Evolutionary conservation across 768 basidiomycete genomes (phyloP), one percentile per base, ranked within the genome.

Genomic region (Rhodotorula graminis): DNA sequence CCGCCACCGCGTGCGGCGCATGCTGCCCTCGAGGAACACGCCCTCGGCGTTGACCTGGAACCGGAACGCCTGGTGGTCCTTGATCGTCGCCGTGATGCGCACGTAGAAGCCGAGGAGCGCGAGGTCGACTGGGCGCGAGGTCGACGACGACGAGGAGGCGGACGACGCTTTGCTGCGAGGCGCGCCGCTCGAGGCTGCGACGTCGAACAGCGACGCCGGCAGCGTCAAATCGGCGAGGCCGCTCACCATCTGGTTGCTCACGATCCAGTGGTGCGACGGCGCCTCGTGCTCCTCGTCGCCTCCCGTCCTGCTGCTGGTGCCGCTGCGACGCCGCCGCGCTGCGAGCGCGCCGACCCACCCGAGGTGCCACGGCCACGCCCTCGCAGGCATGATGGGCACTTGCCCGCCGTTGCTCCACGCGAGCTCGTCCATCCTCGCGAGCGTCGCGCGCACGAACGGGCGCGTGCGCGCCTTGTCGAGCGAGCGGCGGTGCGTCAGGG

Each of bases 21-120:
- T 58, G 37, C 37, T 23, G 3, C 57, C 57, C 37, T 58, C 40
- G 33, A 59, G 19, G 40, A 42, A 62, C 10, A 40, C 1, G n/a
- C 56, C 64, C 44, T 25, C 19, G 27, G 19, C 21, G 27, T n/a
- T 49, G 42, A 12, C 3, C 64, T 65, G 64, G 8, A 58, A 31
- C 55, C 33, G 27, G n/a, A 33, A 21, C 21, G 42, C n/a, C 37
- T 23, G 29, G 56, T 47, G 29, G n/a, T 37, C 21, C 33, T 33
- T 6, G 23, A 56, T 12, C 55, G 64, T 42, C 23, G 21, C 18
- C 25, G 29, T 27, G 18, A n/a, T 55, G 21, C 40, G 18, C 29
- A 56, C 15, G n/a, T 65, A 46, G 55, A n/a, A 65, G 29, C 29
- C n/a, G 42, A 56, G 64, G 27, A 65, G 55, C 40, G 64, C 31